Conservation (phyloP, 2,329 filamentous ascomycete species). For the Fusarium redolens region DNA sequence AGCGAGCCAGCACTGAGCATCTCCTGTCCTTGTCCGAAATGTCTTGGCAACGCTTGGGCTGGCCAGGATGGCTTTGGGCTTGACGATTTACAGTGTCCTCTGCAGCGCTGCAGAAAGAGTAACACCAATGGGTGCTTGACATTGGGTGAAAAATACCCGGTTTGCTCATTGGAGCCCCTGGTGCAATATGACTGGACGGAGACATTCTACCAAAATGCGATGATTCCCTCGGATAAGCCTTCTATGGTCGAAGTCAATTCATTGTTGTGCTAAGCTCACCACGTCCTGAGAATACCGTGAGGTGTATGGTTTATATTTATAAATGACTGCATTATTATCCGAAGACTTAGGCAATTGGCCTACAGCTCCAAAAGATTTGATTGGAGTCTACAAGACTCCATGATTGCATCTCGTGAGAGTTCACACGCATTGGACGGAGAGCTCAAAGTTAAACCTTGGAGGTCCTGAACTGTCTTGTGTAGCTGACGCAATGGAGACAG, state of each 20-base stretch:
- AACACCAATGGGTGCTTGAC: conserved; percentile 28
- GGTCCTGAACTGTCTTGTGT: conserved; percentile 9
- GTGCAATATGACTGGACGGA: conserved; percentile 10
- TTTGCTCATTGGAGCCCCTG: conserved; percentile 20
- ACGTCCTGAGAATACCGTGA: neutral
- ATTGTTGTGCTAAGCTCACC: conserved; percentile 9
- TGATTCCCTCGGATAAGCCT: conserved; percentile 17
- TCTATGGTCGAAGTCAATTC: conserved; percentile 7
- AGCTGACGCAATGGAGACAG: conserved; percentile 40
- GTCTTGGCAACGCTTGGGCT: conserved; percentile 41
- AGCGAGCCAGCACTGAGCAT: conserved; percentile 35
- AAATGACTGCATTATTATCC: neutral
- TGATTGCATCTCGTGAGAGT: neutral
- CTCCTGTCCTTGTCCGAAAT: conserved; percentile 29
- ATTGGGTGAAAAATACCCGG: conserved; percentile 35
- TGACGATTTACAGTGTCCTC: conserved; percentile 30
- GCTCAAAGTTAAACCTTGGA: conserved; percentile 1
- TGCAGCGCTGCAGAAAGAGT: conserved; percentile 20
- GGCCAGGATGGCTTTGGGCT: conserved; percentile 15
- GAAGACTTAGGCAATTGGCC: neutral
- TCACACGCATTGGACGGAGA: conserved; percentile 8
- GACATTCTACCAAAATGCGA: conserved; percentile 5
- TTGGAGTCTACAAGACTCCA: neutral
- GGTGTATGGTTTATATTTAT: neutral
- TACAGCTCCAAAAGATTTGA: neutral